Base-by-base conservation (phyloP, 805 yeast genomes). In the Debaryomyces tyrocola region DNA sequence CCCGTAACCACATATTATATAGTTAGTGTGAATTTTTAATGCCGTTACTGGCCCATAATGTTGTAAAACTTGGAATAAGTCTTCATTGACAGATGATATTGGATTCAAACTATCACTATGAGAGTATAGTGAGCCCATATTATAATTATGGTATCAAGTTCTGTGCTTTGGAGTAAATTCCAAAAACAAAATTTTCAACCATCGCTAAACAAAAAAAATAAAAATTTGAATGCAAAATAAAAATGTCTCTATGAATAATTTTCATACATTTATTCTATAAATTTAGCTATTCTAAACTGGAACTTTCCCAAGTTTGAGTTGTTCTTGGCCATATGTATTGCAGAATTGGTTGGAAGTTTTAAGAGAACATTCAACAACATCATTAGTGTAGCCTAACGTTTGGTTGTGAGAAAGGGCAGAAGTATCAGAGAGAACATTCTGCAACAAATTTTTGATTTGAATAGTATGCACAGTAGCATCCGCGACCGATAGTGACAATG, bases 21-120 rank as follows among this genome's bases (percentile, higher is more conserved):
- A 66, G 2, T 71, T 59, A 8, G 62, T 54, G 51, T 78, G 75
- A 38, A 70, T 53, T 52, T 73, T 76, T 33, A 87, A 69, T 2
- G 87, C 79, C 2, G 94, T 80, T 0, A 87, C 81, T 0, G 96
- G 94, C 1, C 95, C 91, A 54, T 76, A 71, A 52, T 79, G 84
- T 4, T 45, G 40, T 21, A 63, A 38, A 7, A 59, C 53, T 7
- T 27, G 37, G 9, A 65, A 36, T 17, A 18, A 12, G n/a, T 12
- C 20, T 20, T 55, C 59, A 38, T 51, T 45, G 12, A 45, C 33
- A 4, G 52, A 50, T 17, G 51, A 49, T 20, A 49, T 35, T 14
- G 42, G 33, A 36, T 49, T 48, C 12, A 47, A 37, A 5, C 31
- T 40, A 14, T 11, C 37, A 7, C 8, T 11, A 35, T 3, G 20